phyloP scores from a whole-genome alignment of 108 stramenopile genomes.

The Stephanodiscus minutulus region DNA sequence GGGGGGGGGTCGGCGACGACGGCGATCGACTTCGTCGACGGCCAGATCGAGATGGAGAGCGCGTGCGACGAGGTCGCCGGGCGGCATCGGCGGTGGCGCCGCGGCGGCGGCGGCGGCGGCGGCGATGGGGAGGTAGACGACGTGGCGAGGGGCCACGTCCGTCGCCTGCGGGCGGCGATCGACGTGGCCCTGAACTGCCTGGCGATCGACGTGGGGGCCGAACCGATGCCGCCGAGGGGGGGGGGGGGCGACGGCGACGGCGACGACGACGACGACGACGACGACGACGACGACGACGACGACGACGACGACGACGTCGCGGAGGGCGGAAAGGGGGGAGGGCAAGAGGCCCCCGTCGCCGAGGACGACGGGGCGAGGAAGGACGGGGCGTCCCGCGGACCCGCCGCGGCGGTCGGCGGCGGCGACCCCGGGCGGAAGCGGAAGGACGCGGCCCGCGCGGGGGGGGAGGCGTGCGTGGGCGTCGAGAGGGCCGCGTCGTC shows the following conservation, averaged over 20 bases:
- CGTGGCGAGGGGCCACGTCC: background rate
- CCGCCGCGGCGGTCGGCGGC: too few relatives aligned
- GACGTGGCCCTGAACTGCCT: slow-evolving; percentile 39
- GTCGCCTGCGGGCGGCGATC: slow-evolving; percentile 16
- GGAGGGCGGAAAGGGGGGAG: background rate
- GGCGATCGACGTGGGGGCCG: slow-evolving; percentile 21
- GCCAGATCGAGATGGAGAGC: slow-evolving; percentile 7
- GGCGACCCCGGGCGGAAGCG: too few relatives aligned
- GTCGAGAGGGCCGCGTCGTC: background rate
- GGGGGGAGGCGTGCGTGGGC: too few relatives aligned
- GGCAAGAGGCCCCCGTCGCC: background rate
- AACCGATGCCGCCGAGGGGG: slow-evolving; percentile 6
- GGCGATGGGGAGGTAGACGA: background rate
- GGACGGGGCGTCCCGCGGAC: too few relatives aligned
- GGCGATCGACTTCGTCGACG: slow-evolving; percentile 6
- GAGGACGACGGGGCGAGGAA: too few relatives aligned
- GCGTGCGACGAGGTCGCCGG: slow-evolving; percentile 3
- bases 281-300: too few relatives aligned
- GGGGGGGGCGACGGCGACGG: background rate
- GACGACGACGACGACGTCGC: background rate
- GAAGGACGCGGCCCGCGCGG: too few relatives aligned
- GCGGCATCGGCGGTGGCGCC: background rate
- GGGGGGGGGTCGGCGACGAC: too few relatives aligned
- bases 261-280: background rate
- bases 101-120: background rate